Conservation (phyloP, 306 rosid species). For the Begonia peltatifolia region DNA sequence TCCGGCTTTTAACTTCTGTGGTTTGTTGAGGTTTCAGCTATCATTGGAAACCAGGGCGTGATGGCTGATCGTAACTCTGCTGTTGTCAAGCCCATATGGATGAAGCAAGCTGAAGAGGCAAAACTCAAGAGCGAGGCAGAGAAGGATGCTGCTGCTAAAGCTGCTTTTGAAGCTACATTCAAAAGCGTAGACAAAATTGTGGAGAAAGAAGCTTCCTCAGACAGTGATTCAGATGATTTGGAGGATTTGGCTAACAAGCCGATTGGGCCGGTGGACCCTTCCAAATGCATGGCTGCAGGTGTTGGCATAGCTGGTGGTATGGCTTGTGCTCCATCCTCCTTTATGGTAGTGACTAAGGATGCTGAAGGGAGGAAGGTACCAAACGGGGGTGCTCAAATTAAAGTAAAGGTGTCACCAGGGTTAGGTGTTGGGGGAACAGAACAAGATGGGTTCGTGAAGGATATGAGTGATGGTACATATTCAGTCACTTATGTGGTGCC, state of each 20-base stretch:
- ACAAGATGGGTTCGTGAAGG: slow-evolving; percentile 88
- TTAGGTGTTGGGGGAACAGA: slow-evolving; percentile 93
- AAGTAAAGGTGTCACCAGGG: slow-evolving; percentile 71
- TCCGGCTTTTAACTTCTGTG: too few species aligned
- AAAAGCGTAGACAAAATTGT: slow-evolving; percentile 51
- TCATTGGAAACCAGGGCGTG: slow-evolving; percentile 9
- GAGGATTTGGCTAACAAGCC: slow-evolving; percentile 74
- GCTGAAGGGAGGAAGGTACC: slow-evolving; percentile 74
- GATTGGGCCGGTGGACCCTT: slow-evolving; percentile 81
- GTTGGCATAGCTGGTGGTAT: slow-evolving; percentile 87
- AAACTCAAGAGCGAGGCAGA: slow-evolving; percentile 86
- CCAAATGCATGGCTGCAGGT: slow-evolving; percentile 75
- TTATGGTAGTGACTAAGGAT: slow-evolving; percentile 68
- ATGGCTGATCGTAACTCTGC: slow-evolving; percentile 76
- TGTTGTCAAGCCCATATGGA: slow-evolving; percentile 72
- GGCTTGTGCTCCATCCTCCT: slow-evolving; percentile 70
- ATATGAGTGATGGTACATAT: slow-evolving; percentile 86
- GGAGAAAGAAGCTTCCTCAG: slow-evolving; percentile 41
- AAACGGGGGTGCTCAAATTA: slow-evolving; percentile 55
- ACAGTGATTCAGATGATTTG: slow-evolving; percentile 71
- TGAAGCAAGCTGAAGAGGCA: slow-evolving; percentile 98
- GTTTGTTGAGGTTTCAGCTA: too few species aligned
- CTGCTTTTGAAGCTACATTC: slow-evolving; percentile 95
- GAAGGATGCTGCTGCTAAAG: slow-evolving; percentile 87
- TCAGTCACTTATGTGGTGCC: slow-evolving; percentile 88